A percentile compares a stretch with the other conserved stretches of the same genome.
Evolutionary conservation across 2,329 filamentous ascomycete genomes (phyloP).

Genomic region (Venturia effusa): DNA sequence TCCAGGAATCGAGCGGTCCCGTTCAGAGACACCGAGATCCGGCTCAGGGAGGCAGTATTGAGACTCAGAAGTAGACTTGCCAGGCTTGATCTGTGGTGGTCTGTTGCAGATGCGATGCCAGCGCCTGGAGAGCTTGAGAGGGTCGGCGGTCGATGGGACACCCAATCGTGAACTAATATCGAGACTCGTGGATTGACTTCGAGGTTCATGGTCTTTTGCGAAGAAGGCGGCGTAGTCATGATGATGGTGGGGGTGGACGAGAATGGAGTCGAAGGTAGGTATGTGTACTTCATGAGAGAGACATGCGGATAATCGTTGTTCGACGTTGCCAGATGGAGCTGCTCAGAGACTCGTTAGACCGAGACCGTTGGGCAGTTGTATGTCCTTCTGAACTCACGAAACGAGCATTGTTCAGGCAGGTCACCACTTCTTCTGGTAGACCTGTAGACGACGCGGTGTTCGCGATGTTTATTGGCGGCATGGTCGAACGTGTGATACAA

Average conservation of each 20-base stretch:
- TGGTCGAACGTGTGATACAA: background rate
- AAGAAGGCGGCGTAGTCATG: constrained; percentile 75
- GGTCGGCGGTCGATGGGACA: constrained; percentile 80
- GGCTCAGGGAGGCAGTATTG: constrained; percentile 77
- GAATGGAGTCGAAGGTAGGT: constrained; percentile 63
- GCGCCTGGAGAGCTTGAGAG: constrained; percentile 45
- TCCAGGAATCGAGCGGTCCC: constrained; percentile 69
- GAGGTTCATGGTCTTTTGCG: constrained; percentile 73
- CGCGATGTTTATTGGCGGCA: constrained; percentile 4
- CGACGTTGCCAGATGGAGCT: constrained; percentile 95
- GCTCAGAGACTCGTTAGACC: constrained; percentile 1
- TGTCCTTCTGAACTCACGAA: constrained; percentile 53
- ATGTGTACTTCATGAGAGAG: constrained; percentile 98
- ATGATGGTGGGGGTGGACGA: constrained; percentile 62
- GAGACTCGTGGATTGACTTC: constrained; percentile 77
- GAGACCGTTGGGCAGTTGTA: constrained; percentile 6
- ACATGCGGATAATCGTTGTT: constrained; percentile 76
- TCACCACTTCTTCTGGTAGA: constrained; percentile 62
- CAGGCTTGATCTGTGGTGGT: constrained; percentile 45
- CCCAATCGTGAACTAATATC: constrained; percentile 96
- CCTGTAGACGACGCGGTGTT: background rate
- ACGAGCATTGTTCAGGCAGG: constrained; percentile 86
- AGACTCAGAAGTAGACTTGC: constrained; percentile 79
- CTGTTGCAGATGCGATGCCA: background rate
- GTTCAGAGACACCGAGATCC: constrained; percentile 88